Evolutionary conservation across 202 grass and related monocot genomes (phyloP), one percentile per base, ranked within the genome.

Genomic region (Elaeis oleifera): DNA sequence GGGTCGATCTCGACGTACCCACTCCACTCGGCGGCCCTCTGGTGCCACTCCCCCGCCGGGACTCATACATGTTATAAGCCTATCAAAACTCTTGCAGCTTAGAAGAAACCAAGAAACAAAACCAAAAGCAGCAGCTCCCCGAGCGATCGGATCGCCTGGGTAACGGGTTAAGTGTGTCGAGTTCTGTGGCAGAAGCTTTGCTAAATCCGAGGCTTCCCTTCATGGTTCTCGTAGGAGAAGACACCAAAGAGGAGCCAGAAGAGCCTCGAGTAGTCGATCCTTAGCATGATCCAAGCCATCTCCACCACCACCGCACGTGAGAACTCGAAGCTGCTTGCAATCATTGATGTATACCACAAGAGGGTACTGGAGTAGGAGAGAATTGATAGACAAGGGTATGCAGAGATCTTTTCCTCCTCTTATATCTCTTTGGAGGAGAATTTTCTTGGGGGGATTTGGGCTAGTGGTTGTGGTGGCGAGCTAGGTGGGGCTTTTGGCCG

Each of bases 1-100:
- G 87, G 82, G 67, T 90, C 87, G 49, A 52, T 86, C 64, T 90
- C 87, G 8, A 77, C 87, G 78, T 90, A 90, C 23, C 87, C 87
- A 65, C 80, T 77, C 74, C 58, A 53, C 52, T 54, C 14, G 51
- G 8, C 51, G 15, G 61, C 59, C 64, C 51, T 32, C 11, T 8
- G 50, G 58, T 11, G 5, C 28, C 23, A 5, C 49, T 28, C 15
- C 49, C 73, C 51, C 26, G 13, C 36, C 36, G 36, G 22, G 29
- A 3, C 62, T 18, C 51, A 22, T 19, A 49, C 49, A 31, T 50
- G 16, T 44, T 44, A 44, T 20, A 20, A 20, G 2, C 36, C 36
- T 44, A 44, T 44, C 36, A 44, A 13, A 44, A 14, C 36, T 44
- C 36, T 44, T 13, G 36, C 36, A 44, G 9, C 36, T 44, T 9